A percentile compares a stretch with the other conserved stretches of the same genome.
Conservation (phyloP, 169 alveolate genomes). For the Eimeria necatrix region DNA sequence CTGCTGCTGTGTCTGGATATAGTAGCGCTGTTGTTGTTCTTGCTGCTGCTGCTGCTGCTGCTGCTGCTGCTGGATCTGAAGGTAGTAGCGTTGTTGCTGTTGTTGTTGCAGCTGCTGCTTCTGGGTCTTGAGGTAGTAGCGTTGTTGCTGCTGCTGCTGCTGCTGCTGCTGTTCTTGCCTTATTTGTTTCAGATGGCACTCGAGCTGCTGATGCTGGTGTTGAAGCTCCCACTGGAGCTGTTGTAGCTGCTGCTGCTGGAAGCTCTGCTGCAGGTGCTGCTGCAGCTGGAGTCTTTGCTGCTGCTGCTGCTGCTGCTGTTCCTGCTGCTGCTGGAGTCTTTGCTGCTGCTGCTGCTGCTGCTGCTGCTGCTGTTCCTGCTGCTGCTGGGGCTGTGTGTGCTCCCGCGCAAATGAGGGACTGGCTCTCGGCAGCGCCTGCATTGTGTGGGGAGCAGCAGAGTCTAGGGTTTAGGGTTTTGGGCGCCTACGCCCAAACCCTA, state of each 20-base stretch:
- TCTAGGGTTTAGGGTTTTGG: background rate
- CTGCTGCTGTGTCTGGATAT: background rate
- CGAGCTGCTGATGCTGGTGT: background rate
- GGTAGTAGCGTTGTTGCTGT: background rate
- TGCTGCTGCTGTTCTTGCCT: background rate
- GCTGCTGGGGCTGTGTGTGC: background rate
- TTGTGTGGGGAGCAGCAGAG: no score
- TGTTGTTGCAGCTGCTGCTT: background rate
- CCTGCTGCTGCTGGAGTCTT: background rate
- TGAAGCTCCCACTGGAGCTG: background rate
- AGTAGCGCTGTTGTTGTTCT: background rate
- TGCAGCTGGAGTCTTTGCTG: background rate
- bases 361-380: background rate
- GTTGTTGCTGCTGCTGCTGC: background rate
- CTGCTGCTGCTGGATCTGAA: background rate
- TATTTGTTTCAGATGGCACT: background rate
- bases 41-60: background rate
- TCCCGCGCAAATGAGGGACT: background rate
- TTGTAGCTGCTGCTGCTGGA: background rate
- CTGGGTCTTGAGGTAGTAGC: background rate
- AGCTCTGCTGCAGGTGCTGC: background rate
- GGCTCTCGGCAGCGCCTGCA: background rate
- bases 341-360: background rate
- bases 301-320: background rate
- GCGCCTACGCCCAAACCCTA: background rate